Base-by-base conservation (phyloP, 1,284 basidiomycete species). In the Grifola frondosa region DNA sequence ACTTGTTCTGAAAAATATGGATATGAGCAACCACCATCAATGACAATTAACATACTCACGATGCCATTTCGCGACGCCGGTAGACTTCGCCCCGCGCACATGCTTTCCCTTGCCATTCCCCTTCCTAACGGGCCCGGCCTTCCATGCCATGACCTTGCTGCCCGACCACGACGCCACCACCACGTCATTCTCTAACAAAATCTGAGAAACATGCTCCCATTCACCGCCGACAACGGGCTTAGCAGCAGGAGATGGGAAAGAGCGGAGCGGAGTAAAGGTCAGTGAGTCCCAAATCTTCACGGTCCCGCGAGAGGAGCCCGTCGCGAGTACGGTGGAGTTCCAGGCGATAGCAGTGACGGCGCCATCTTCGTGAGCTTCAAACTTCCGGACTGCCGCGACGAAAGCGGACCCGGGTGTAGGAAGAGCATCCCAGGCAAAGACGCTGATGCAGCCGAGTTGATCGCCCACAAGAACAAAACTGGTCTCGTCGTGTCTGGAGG, bases 281-380 rank as follows among this genome's bases (percentile, higher is more conserved):
- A 91, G 69, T 1, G 78, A 73, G 53, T 91, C 85, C 66, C 81
- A 88, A 10, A 84, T 71, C 16, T 70, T 73, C 15, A 85, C 74
- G 4, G 70, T 69, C 4, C 91, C 91, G 7, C 73, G 67, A 2
- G 76, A 70, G 12, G 81, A 82, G 22, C 88, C 85, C 1, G 82
- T 81, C 19, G 80, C 74, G 31, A 88, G 66, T 3, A 79, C 68
- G 9, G 73, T 56, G 1, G 73, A 66, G 46, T 79, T 81, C 70
- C 80, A 80, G 1, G 78, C 70, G n/a, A 91, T 65, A 6, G 80
- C 73, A 3, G 78, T 82, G 19, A 90, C 70, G 6, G 69, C 67
- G 0, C 75, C 77, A 46, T 85, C 80, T 31, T 68, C 65, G 52
- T 81, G 74, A 1, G 82, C 82, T 51, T 80, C 77, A 46, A 87